Percentiles rank a stretch among this genome's conserved stretches.
phyloP scores from a whole-genome alignment of 352 stramenopile genomes.

The Pythium phragmitis region DNA sequence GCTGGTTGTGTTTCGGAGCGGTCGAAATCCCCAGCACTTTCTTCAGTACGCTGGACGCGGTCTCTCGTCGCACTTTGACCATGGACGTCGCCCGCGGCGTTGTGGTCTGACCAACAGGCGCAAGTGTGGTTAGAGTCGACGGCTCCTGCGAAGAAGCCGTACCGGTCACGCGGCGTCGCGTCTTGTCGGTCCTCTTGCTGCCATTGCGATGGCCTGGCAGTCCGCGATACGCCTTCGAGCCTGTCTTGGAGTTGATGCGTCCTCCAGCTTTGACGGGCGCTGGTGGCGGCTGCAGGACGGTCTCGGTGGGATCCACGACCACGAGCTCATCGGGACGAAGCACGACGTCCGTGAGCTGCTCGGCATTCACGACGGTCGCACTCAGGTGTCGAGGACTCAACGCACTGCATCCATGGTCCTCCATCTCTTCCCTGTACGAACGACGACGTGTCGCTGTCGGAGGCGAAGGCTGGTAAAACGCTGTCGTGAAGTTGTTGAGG shows the following conservation, averaged over 20 bases:
- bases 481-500: slow-evolving; percentile 29
- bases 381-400: slow-evolving; percentile 10
- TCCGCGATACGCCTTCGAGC: slow-evolving; percentile 12
- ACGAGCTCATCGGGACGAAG: slow-evolving; percentile 14
- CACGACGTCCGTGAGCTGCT: slow-evolving; percentile 21
- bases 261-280: slow-evolving; percentile 4
- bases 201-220: slow-evolving; percentile 19
- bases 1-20: background rate
- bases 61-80: slow-evolving; percentile 54
- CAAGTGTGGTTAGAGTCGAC: slow-evolving; percentile 12
- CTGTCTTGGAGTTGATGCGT: slow-evolving; percentile 10
- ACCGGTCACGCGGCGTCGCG: background rate
- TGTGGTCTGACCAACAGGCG: background rate
- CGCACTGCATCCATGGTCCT: background rate
- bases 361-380: background rate
- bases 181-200: slow-evolving; percentile 7
- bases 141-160: background rate
- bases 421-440: background rate
- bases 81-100: slow-evolving; percentile 17
- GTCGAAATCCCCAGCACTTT: slow-evolving; percentile 28
- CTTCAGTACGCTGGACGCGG: slow-evolving; percentile 51
- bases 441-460: background rate
- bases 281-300: background rate
- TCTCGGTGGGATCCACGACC: background rate
- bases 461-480: slow-evolving; percentile 26